Evolutionary conservation across 2,329 filamentous ascomycete genomes (phyloP), one percentile per base, ranked within the genome.

Genomic region (Pochonia chlamydosporia): DNA sequence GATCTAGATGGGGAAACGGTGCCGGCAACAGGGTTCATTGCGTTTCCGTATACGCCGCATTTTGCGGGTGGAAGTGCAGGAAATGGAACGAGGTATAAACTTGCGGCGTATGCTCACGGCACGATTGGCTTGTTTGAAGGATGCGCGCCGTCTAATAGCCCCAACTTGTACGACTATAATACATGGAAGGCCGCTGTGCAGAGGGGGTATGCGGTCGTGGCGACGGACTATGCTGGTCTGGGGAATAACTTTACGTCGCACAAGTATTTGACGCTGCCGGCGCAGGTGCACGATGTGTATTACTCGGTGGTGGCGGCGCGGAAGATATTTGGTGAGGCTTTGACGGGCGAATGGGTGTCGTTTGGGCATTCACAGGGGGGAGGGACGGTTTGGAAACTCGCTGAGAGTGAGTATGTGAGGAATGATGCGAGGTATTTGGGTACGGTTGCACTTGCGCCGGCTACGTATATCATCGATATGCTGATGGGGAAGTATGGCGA

Each of bases 141-240:
- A 37, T 55, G 53, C 40, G 53, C 52, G 13, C 50, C 53, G 18
- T 54, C 53, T 3, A 47, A 47, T n/a, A 40, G 43, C 10, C 50
- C 48, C 2, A 40, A 11, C 11, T 28, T 54, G 10, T 54, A 48
- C 26, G 49, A 54, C 31, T 51, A 52, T 31, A n/a, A 18, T 7
- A 52, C 48, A n/a, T 55, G 53, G 53, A 36, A 47, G 16, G 35
- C 43, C 9, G 43, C 51, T 0, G 31, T 54, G 13, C 23, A 42
- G 11, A 35, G 40, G 11, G 53, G 52, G 2, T 55, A 51, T 24
- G 53, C 53, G 6, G 46, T 55, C 16, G 46, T 57, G 14, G 55
- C 48, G 10, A 52, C 55, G 14, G 55, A 57, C 40, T 57, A 53
- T 31, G 50, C 52, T 14, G 54, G 54, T 25, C 40, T 56, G 10